Conservation (phyloP, 2,329 filamentous ascomycete genomes). For the Helotiales sp. region DNA sequence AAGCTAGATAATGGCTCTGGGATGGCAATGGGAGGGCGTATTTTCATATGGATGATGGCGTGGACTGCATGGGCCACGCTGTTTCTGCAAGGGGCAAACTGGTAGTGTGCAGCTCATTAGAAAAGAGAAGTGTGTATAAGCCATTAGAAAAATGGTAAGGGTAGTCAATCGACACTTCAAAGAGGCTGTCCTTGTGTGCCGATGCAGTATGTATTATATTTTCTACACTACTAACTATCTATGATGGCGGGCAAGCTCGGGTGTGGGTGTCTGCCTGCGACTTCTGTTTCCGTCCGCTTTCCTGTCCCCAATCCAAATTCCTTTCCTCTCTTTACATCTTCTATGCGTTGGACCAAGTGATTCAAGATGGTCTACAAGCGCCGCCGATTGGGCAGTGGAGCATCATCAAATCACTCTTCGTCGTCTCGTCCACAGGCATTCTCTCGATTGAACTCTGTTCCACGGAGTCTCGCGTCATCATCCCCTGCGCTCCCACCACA, state of each 20-base stretch:
- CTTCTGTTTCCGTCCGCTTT: neutral
- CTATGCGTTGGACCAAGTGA: neutral
- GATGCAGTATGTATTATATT: constrained; percentile 1
- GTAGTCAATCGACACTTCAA: neutral
- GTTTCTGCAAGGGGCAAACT: neutral
- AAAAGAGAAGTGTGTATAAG: neutral
- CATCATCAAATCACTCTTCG: constrained; percentile 24
- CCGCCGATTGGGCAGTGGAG: constrained; percentile 22
- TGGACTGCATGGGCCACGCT: neutral
- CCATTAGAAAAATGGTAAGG: neutral
- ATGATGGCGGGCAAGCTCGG: neutral
- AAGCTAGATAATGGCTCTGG: constrained; percentile 24
- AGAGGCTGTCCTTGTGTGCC: neutral
- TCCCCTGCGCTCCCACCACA: constrained; percentile 29
- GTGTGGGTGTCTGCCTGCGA: neutral
- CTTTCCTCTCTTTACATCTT: neutral
- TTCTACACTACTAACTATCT: neutral
- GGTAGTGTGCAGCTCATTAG: neutral
- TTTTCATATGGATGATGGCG: neutral
- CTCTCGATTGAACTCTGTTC: constrained; percentile 30
- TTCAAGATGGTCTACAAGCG: constrained; percentile 40
- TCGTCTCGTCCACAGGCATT: constrained; percentile 30
- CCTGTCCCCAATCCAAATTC: neutral
- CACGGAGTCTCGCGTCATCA: constrained; percentile 24
- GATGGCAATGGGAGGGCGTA: too few species aligned